Percentiles rank a stretch among this genome's conserved stretches.
Conservation (phyloP, 208 protist genomes). For the Dictyostelium gargantuum region DNA sequence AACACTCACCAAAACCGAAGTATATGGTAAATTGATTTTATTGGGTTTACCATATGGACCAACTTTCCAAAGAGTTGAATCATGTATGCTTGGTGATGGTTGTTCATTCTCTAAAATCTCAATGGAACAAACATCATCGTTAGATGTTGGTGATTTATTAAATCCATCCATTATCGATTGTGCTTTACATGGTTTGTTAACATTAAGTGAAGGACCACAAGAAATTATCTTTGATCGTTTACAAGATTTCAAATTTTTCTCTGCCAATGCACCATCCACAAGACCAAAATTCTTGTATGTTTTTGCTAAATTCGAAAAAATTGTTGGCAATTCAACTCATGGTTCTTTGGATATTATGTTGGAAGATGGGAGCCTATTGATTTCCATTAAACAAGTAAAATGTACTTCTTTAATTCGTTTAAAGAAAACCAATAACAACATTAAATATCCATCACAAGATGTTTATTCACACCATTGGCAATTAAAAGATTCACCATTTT, state of each 20-base stretch:
- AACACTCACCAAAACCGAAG: neutral
- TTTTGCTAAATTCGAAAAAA: neutral
- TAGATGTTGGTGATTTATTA: neutral
- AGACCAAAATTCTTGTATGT: neutral
- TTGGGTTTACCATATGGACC: slow-evolving; percentile 31
- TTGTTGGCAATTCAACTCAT: neutral
- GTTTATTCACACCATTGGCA: neutral
- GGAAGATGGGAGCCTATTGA: neutral
- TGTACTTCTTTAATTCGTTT: slow-evolving; percentile 9
- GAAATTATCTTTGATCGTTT: slow-evolving; percentile 52
- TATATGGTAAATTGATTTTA: neutral
- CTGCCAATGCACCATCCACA: neutral
- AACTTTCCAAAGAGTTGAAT: slow-evolving; percentile 41
- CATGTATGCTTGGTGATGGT: neutral
- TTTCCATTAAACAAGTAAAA: neutral
- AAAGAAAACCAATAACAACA: neutral
- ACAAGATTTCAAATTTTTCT: slow-evolving; percentile 16
- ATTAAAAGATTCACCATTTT: slow-evolving; percentile 13
- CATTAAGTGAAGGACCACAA: slow-evolving; percentile 13
- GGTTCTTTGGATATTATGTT: neutral
- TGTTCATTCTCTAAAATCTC: neutral
- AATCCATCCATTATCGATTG: slow-evolving; percentile 36
- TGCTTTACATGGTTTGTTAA: neutral
- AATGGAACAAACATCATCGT: neutral
- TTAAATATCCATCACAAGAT: slow-evolving; percentile 36